Evolutionary conservation across 1,139 yeast genomes (phyloP).

Genomic region (Barnettozyma hawaiiensis): DNA sequence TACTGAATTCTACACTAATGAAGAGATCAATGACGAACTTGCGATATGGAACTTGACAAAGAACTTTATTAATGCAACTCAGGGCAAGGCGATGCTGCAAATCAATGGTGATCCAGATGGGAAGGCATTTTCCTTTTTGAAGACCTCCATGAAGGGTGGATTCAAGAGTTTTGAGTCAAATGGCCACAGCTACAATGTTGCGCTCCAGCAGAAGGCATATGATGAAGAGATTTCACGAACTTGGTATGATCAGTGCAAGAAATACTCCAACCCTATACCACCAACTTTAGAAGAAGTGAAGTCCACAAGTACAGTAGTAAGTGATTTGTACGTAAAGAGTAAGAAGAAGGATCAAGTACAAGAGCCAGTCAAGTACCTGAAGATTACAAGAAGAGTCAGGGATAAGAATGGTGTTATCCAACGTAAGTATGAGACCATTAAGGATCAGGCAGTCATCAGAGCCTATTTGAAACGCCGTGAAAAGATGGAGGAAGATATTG

Average conservation of each 20-base stretch:
- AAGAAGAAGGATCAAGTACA: constrained; percentile 17
- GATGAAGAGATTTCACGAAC: constrained; percentile 86
- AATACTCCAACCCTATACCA: constrained; percentile 42
- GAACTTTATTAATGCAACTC: constrained; percentile 89
- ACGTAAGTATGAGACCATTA: constrained; percentile 69
- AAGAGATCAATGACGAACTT: constrained; percentile 71
- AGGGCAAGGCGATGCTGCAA: constrained; percentile 94
- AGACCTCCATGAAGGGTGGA: constrained; percentile 94
- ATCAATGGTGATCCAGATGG: constrained; percentile 95
- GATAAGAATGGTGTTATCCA: constrained; percentile 87
- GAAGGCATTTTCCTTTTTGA: constrained; percentile 80
- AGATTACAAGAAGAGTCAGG: constrained; percentile 72
- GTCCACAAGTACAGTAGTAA: constrained; percentile 9
- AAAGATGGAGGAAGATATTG: constrained; percentile 58
- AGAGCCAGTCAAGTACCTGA: constrained; percentile 41
- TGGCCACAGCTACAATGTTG: constrained; percentile 70
- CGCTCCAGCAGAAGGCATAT: constrained; percentile 86
- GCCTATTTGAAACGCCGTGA: constrained; percentile 81
- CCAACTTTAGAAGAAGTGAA: constrained; percentile 33
- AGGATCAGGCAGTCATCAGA: constrained; percentile 81
- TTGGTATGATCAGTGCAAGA: constrained; percentile 81
- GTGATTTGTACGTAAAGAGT: neutral
- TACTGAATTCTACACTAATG: constrained; percentile 46
- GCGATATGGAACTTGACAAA: constrained; percentile 93
- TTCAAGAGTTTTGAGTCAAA: constrained; percentile 60